Conservation (phyloP, 2,329 filamentous ascomycete species). For the Aspergillus brasiliensis region DNA sequence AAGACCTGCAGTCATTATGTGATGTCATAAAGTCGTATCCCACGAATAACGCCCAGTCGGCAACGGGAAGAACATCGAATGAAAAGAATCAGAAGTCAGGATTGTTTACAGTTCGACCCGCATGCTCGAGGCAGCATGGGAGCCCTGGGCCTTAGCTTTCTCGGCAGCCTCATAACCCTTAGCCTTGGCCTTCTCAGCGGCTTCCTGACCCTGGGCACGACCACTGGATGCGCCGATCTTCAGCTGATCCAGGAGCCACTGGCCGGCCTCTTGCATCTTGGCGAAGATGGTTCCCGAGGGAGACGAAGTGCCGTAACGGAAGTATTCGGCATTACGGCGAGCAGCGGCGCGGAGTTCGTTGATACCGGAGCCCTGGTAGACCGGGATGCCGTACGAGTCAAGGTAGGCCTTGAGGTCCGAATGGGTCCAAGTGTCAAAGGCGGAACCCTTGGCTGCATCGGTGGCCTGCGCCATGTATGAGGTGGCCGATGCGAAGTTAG, state of each 20-base stretch:
- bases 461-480: conserved; percentile 70
- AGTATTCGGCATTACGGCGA: conserved; percentile 73
- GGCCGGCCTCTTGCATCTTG: conserved; percentile 55
- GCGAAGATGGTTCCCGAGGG: conserved; percentile 68
- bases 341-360: conserved; percentile 72
- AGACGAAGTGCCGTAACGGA: conserved; percentile 71
- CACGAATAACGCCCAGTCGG: conserved; percentile 4
- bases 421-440: conserved; percentile 72
- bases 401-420: conserved; percentile 76
- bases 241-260: conserved; percentile 54
- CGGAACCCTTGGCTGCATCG: conserved; percentile 62
- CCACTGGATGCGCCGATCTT: conserved; percentile 52
- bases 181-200: conserved; percentile 45
- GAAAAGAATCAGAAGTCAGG: neutral
- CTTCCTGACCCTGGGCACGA: conserved; percentile 51
- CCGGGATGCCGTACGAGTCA: conserved; percentile 72
- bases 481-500: conserved; percentile 64
- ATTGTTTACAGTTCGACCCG: conserved; percentile 34
- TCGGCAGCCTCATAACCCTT: conserved; percentile 48
- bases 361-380: conserved; percentile 67
- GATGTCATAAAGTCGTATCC: conserved; percentile 8
- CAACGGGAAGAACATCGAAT: neutral
- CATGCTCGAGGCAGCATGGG: conserved; percentile 52
- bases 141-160: conserved; percentile 45
- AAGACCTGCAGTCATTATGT: conserved; percentile 3